Conservation (phyloP, 345 rosid genomes). For the Pistacia atlantica region DNA sequence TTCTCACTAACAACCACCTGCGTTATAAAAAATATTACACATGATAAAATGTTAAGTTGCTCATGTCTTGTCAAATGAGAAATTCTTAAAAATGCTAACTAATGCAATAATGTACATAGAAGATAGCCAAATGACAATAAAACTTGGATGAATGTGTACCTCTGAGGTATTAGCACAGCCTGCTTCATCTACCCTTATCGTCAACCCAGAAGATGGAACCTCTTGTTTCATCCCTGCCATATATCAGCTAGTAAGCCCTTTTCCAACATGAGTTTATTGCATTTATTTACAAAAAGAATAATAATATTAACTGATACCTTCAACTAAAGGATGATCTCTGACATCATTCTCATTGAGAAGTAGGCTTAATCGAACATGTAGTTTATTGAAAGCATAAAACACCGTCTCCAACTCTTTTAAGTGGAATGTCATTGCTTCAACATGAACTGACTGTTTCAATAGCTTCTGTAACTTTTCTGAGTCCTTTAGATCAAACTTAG, state of each 20-base stretch:
- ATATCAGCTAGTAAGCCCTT: slow-evolving; percentile 23
- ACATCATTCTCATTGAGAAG: slow-evolving; percentile 36
- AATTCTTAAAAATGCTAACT: not conserved
- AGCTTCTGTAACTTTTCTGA: slow-evolving; percentile 14
- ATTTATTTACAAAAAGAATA: slow-evolving; percentile 18
- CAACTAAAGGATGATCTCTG: slow-evolving; percentile 27
- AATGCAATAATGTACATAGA: not conserved
- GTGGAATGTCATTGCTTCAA: slow-evolving; percentile 28
- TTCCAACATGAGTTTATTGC: slow-evolving; percentile 15
- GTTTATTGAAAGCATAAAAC: slow-evolving; percentile 38
- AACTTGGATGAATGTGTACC: slow-evolving; percentile 38
- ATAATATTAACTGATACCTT: slow-evolving; percentile 36
- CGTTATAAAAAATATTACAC: slow-evolving; percentile 27
- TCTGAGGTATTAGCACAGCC: slow-evolving; percentile 28
- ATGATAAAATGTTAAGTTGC: slow-evolving; percentile 13
- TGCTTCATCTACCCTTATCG: slow-evolving; percentile 35
- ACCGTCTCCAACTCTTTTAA: slow-evolving; percentile 39
- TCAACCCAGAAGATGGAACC: slow-evolving; percentile 36
- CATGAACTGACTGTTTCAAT: slow-evolving; percentile 9
- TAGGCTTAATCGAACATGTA: slow-evolving; percentile 31
- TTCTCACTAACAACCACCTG: slow-evolving; percentile 47
- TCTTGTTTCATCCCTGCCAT: slow-evolving; percentile 46
- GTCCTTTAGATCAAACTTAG: slow-evolving; percentile 31
- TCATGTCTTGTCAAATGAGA: not conserved
- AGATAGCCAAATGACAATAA: not conserved